Percentiles rank a stretch among this genome's conserved stretches.
These are phyloP conservation scores for Metschnikowia baotianmanensis DNA, from an alignment of 805 yeast species.

Conservation along the genomic window DNA sequence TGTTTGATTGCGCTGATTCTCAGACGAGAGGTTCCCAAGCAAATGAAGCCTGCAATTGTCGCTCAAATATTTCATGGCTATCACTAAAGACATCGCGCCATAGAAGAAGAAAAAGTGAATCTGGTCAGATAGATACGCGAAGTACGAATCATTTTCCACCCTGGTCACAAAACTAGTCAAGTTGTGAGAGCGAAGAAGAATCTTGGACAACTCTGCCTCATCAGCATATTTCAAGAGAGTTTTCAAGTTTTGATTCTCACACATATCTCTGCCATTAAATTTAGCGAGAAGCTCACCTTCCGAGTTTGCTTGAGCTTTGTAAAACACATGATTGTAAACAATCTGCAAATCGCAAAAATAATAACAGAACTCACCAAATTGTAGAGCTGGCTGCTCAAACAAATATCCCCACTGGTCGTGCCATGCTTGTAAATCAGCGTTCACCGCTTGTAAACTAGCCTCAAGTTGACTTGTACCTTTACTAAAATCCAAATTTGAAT, in stretches of 20 bases:
- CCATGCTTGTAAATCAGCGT: conserved; percentile 58
- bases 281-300: not conserved
- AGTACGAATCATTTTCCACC: conserved; percentile 52
- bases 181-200: conserved; percentile 41
- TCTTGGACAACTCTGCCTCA: conserved; percentile 28
- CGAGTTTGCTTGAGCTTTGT: conserved; percentile 4
- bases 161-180: conserved; percentile 41
- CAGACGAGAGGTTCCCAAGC: conserved; percentile 1
- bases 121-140: conserved; percentile 71
- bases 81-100: conserved; percentile 38
- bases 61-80: conserved; percentile 18
- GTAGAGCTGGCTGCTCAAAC: conserved; percentile 67
- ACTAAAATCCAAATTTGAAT: conserved; percentile 19
- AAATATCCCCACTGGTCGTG: conserved; percentile 65
- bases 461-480: conserved; percentile 16
- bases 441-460: conserved; percentile 33
- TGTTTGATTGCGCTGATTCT: not conserved
- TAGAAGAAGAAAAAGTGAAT: conserved; percentile 53
- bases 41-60: conserved; percentile 11
- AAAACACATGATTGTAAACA: conserved; percentile 36
- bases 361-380: conserved; percentile 70
- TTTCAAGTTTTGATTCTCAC: conserved; percentile 23
- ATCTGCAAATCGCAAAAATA: conserved; percentile 59
- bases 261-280: conserved; percentile 1
- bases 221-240: conserved; percentile 26